Conservation (phyloP, 176 grass and related monocot genomes). For the Puccinellia tenuiflora region DNA sequence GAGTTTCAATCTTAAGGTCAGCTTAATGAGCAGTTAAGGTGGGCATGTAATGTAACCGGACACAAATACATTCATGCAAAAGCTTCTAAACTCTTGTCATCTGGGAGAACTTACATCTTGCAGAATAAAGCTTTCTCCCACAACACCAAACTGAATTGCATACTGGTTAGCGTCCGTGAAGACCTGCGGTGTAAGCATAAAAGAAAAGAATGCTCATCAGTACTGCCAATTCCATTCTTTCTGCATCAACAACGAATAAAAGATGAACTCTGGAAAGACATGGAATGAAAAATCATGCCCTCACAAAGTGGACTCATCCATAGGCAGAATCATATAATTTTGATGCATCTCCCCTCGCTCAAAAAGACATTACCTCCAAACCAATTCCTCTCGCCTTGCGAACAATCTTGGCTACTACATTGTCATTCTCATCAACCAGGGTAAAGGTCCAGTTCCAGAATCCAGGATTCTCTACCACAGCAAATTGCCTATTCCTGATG, state of each 20-base stretch:
- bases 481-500: conserved; percentile 82
- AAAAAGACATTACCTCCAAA: conserved; percentile 56
- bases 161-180: conserved; percentile 87
- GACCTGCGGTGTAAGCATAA: conserved; percentile 38
- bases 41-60: not conserved
- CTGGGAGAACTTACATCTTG: conserved; percentile 38
- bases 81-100: not conserved
- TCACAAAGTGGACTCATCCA: not conserved
- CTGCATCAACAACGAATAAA: not conserved
- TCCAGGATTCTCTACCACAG: conserved; percentile 87
- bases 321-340: not conserved
- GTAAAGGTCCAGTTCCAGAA: conserved; percentile 94
- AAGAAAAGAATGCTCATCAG: not conserved
- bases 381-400: conserved; percentile 91
- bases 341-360: not conserved
- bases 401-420: conserved; percentile 71
- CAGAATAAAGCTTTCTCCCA: conserved; percentile 7
- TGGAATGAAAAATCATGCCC: not conserved
- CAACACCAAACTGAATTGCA: conserved; percentile 68
- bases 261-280: not conserved
- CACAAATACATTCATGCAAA: not conserved
- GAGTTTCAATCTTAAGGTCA: not conserved
- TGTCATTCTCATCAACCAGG: conserved; percentile 62
- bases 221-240: not conserved
- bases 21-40: not conserved